phyloP scores from a whole-genome alignment of 2,329 filamentous ascomycete species.

The Aspergillus latus region DNA sequence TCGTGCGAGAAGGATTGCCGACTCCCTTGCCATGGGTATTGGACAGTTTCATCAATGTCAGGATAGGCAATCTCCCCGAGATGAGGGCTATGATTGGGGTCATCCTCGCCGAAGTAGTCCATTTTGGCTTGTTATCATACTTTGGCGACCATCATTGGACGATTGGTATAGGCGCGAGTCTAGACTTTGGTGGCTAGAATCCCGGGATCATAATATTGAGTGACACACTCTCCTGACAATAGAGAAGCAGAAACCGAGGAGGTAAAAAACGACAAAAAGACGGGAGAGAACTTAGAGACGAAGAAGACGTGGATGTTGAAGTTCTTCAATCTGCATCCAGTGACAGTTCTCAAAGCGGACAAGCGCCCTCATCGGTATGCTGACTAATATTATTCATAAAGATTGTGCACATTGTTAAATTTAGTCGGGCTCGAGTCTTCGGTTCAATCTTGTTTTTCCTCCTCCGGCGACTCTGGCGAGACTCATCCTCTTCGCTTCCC shows the following conservation, averaged over 20 bases:
- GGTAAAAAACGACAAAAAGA: not conserved
- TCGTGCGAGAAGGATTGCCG: constrained; percentile 19
- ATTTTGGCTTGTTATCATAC: constrained; percentile 18
- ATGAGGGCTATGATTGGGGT: constrained; percentile 14
- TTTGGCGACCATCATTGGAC: constrained; percentile 11
- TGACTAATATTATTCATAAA: constrained; percentile 4
- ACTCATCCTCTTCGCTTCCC: constrained; percentile 7
- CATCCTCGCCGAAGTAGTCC: constrained; percentile 21
- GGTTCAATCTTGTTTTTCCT: constrained; percentile 8
- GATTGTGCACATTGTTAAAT: not conserved
- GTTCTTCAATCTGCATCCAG: constrained; percentile 13
- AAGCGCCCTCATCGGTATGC: constrained; percentile 16
- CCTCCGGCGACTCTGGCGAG: constrained; percentile 14
- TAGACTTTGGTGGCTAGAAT: not conserved
- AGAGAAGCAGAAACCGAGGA: not conserved
- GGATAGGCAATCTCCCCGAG: constrained; percentile 31
- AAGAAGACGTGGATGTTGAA: not conserved
- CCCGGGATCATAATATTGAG: not conserved
- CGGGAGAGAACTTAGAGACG: not conserved
- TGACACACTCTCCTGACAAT: not conserved
- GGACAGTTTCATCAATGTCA: constrained; percentile 33
- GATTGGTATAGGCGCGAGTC: not conserved
- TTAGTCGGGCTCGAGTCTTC: constrained; percentile 14
- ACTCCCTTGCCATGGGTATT: constrained; percentile 35
- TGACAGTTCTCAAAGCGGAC: constrained; percentile 21